Evolutionary conservation across 1,139 yeast genomes (phyloP).

Genomic region (Yamadazyma atmosphaerica): DNA sequence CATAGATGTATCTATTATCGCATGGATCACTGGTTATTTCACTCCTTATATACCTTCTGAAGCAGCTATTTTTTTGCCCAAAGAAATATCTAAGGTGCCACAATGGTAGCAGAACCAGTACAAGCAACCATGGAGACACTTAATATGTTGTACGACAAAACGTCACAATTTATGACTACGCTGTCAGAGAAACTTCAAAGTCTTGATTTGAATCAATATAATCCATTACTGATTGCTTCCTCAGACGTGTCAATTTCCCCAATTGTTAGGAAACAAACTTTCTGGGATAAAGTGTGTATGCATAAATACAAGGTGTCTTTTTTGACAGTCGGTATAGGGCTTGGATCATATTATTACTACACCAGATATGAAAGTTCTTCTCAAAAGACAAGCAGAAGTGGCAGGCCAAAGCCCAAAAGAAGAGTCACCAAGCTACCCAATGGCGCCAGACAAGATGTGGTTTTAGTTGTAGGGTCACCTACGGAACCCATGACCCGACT

Average conservation of each 20-base stretch:
- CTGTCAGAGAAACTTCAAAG: slow-evolving; percentile 9
- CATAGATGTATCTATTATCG: neutral
- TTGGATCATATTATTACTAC: slow-evolving; percentile 20
- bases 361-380: slow-evolving; percentile 1
- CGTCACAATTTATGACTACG: slow-evolving; percentile 22
- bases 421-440: slow-evolving; percentile 62
- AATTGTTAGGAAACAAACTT: slow-evolving; percentile 8
- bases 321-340: slow-evolving; percentile 33
- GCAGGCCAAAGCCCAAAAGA: slow-evolving; percentile 31
- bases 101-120: slow-evolving; percentile 51
- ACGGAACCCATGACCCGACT: slow-evolving; percentile 71
- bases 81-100: too few relatives aligned
- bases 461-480: slow-evolving; percentile 74
- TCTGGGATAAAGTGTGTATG: slow-evolving; percentile 13
- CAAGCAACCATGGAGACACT: slow-evolving; percentile 39
- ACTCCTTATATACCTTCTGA: too few relatives aligned
- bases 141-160: slow-evolving; percentile 23
- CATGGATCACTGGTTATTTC: too few relatives aligned
- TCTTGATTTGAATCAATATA: slow-evolving; percentile 9
- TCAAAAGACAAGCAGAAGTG: neutral
- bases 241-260: neutral
- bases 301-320: slow-evolving; percentile 20
- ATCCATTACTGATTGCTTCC: slow-evolving; percentile 5
- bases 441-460: slow-evolving; percentile 76
- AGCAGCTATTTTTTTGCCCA: too few relatives aligned